Conservation (phyloP, 768 basidiomycete genomes). For the Pulveroboletus ravenelii region DNA sequence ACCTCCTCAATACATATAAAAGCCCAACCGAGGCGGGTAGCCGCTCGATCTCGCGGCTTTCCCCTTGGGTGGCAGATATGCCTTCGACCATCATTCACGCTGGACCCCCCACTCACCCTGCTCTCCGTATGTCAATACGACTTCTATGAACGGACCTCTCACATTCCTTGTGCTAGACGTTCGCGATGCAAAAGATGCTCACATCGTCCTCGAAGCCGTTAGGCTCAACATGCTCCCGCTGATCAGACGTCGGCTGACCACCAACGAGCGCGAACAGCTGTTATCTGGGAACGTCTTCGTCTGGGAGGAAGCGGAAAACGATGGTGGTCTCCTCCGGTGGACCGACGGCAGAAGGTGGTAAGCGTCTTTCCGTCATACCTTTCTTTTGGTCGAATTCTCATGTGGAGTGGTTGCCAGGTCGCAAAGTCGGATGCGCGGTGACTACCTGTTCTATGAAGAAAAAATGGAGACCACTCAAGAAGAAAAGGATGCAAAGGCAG, state of each 20-base stretch:
- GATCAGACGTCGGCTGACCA: slow-evolving; percentile 64
- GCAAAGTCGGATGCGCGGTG: slow-evolving; percentile 79
- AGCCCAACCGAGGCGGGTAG: slow-evolving; percentile 1
- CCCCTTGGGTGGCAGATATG: slow-evolving; percentile 8
- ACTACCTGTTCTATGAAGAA: slow-evolving; percentile 81
- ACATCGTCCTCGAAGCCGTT: slow-evolving; percentile 72
- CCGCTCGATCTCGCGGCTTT: slow-evolving; percentile 4
- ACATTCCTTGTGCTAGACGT: slow-evolving; percentile 45
- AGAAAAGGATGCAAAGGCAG: slow-evolving; percentile 74
- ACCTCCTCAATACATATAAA: slow-evolving; percentile 24
- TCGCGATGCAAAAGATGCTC: slow-evolving; percentile 76
- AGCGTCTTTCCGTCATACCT: slow-evolving; percentile 3
- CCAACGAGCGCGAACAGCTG: slow-evolving; percentile 65
- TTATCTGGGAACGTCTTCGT: slow-evolving; percentile 75
- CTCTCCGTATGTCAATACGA: slow-evolving; percentile 25
- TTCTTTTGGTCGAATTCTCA: slow-evolving; percentile 4
- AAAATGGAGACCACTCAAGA: slow-evolving; percentile 78
- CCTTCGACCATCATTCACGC: slow-evolving; percentile 14
- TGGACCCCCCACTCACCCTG: slow-evolving; percentile 28
- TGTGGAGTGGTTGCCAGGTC: slow-evolving; percentile 45
- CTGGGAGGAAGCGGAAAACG: slow-evolving; percentile 79
- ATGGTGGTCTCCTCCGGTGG: slow-evolving; percentile 67
- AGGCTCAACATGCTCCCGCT: slow-evolving; percentile 65
- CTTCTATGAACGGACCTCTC: background rate
- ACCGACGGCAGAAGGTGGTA: slow-evolving; percentile 80